phyloP scores from a whole-genome alignment of 2,329 filamentous ascomycete genomes.

The Arthrobotrys sphaeroides region DNA sequence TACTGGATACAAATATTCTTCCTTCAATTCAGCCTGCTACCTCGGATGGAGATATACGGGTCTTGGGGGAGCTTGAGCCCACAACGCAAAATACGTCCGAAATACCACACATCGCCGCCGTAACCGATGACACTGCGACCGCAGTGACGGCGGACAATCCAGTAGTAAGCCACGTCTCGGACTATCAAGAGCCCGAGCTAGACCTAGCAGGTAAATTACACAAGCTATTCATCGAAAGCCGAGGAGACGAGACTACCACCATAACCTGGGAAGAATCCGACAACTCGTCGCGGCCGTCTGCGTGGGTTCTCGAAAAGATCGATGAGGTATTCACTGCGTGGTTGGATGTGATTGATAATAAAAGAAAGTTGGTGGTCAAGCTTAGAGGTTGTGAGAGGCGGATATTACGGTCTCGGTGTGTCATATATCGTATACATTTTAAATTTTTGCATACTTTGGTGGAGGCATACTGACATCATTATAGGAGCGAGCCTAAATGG shows the following conservation, averaged over 20 bases:
- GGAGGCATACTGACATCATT: not conserved
- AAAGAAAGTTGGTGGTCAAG: slow-evolving; percentile 23
- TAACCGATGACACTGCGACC: no score
- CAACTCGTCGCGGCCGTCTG: slow-evolving; percentile 32
- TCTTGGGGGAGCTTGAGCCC: not conserved
- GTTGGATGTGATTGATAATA: slow-evolving; percentile 33
- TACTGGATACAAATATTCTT: not conserved
- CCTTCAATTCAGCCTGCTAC: not conserved
- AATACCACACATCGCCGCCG: slow-evolving; percentile 20
- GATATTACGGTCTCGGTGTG: slow-evolving; percentile 10
- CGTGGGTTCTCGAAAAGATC: slow-evolving; percentile 36
- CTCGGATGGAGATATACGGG: not conserved
- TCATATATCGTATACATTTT: not conserved
- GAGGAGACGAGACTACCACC: slow-evolving; percentile 1
- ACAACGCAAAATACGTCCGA: slow-evolving; percentile 21
- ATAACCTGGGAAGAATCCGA: slow-evolving; percentile 34
- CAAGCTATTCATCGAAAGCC: slow-evolving; percentile 13
- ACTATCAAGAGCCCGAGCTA: not conserved
- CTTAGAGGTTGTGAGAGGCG: slow-evolving; percentile 17
- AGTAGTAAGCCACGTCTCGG: not conserved
- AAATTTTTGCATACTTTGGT: not conserved
- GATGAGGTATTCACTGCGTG: slow-evolving; percentile 35
- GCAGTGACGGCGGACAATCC: not conserved
- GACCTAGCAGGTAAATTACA: slow-evolving; percentile 12
- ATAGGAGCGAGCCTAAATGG: slow-evolving; percentile 19